phyloP scores from a whole-genome alignment of 805 yeast species.

The Barnettozyma botsteinii region DNA sequence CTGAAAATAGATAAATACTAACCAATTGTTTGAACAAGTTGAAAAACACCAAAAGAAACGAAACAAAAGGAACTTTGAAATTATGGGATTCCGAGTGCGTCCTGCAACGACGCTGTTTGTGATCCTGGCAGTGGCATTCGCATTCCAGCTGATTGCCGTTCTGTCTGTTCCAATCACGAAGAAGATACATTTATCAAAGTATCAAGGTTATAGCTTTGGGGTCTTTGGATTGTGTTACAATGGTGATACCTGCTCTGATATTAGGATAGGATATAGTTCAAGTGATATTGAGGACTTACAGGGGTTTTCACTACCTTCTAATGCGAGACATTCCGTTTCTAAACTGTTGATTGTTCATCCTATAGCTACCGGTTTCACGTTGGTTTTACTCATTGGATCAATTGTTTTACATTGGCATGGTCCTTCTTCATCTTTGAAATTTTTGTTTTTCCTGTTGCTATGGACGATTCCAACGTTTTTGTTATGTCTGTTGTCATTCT shows the following conservation, averaged over 20 bases:
- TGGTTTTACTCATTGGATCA: conserved; percentile 38
- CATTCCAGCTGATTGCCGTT: conserved; percentile 53
- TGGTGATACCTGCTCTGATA: conserved; percentile 32
- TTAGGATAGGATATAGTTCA: conserved; percentile 39
- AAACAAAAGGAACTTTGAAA: not conserved
- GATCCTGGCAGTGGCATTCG: conserved; percentile 44
- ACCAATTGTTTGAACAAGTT: not conserved
- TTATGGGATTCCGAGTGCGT: conserved; percentile 24
- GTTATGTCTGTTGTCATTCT: conserved; percentile 62
- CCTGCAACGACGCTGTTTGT: conserved; percentile 32
- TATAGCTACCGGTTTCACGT: conserved; percentile 51
- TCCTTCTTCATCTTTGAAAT: conserved; percentile 32
- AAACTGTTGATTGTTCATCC: conserved; percentile 63
- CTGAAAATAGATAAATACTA: no score
- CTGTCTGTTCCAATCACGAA: conserved; percentile 55
- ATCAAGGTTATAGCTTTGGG: conserved; percentile 50
- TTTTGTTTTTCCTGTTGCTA: conserved; percentile 46
- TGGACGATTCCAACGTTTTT: conserved; percentile 66
- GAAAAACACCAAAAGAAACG: not conserved
- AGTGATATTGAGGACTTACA: conserved; percentile 28
- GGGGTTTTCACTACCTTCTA: conserved; percentile 49
- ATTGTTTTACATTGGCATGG: conserved; percentile 34
- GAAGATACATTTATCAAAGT: conserved; percentile 43
- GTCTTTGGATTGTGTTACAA: conserved; percentile 60
- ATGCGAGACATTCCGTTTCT: conserved; percentile 53